Conservation (phyloP, 2,329 filamentous ascomycete species). For the Simplicillium sp. region DNA sequence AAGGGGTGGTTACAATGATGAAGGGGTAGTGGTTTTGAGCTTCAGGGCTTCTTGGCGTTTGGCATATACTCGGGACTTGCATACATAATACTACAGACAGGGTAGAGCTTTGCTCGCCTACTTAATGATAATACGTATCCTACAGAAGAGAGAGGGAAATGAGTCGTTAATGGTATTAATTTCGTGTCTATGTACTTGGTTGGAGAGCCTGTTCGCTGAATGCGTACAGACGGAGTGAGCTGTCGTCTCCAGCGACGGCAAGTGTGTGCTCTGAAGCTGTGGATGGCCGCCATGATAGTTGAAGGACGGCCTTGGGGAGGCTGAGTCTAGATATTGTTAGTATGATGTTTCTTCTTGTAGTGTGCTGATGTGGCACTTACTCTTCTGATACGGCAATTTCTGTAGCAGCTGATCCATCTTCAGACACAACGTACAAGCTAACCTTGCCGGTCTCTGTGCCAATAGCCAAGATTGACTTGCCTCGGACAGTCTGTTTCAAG, state of each 20-base stretch:
- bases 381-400: slow-evolving; percentile 23
- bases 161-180: slow-evolving; percentile 1
- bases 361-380: slow-evolving; percentile 22
- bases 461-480: slow-evolving; percentile 36
- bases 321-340: slow-evolving; percentile 28
- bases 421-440: slow-evolving; percentile 30
- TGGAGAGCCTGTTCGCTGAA: slow-evolving; percentile 15
- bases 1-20: neutral
- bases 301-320: slow-evolving; percentile 55
- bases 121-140: neutral
- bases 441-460: slow-evolving; percentile 47
- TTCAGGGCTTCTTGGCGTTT: slow-evolving; percentile 1
- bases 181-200: neutral
- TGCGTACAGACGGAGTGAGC: slow-evolving; percentile 48
- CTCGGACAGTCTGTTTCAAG: slow-evolving; percentile 24
- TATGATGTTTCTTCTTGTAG: neutral
- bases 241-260: slow-evolving; percentile 51
- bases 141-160: neutral
- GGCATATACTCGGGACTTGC: neutral
- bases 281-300: slow-evolving; percentile 59
- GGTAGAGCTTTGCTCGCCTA: neutral
- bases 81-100: too few species aligned
- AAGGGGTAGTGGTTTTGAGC: neutral
- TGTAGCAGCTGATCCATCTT: slow-evolving; percentile 26
- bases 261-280: slow-evolving; percentile 24